These are phyloP conservation scores for Sindora glabra DNA, from an alignment of 306 rosid genomes.

Conservation along the genomic window DNA sequence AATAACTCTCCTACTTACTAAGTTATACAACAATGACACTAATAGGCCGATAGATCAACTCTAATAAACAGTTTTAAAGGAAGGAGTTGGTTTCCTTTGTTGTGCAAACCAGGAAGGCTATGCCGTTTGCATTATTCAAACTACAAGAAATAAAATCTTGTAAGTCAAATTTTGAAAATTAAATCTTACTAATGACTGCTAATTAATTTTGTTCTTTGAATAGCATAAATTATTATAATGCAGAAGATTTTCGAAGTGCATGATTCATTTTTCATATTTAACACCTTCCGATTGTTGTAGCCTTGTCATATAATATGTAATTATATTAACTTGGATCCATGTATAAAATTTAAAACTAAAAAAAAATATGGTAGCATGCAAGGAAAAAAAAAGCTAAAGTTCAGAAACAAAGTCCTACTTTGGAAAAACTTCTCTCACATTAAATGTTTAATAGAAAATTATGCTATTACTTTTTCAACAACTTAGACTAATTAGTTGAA, in stretches of 20 bases:
- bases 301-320: not conserved
- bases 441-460: not conserved
- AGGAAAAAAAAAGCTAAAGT: not conserved
- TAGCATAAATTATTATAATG: not conserved
- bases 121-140: not conserved
- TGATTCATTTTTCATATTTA: not conserved
- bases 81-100: no score
- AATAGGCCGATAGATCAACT: not conserved
- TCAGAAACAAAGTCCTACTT: not conserved
- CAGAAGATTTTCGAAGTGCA: not conserved
- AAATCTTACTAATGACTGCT: not conserved
- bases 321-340: not conserved
- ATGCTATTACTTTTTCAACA: slow-evolving; percentile 3
- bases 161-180: not conserved
- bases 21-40: not conserved
- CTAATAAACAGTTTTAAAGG: no score
- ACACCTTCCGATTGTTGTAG: not conserved
- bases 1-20: not conserved
- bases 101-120: not conserved
- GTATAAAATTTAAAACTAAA: not conserved
- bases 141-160: not conserved
- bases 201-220: not conserved
- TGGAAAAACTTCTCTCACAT: not conserved
- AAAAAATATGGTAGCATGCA: not conserved
- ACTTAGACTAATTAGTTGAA: not conserved